phyloP scores from a whole-genome alignment of 139 green algal genomes.

The Chlamydomonas asymmetrica region DNA sequence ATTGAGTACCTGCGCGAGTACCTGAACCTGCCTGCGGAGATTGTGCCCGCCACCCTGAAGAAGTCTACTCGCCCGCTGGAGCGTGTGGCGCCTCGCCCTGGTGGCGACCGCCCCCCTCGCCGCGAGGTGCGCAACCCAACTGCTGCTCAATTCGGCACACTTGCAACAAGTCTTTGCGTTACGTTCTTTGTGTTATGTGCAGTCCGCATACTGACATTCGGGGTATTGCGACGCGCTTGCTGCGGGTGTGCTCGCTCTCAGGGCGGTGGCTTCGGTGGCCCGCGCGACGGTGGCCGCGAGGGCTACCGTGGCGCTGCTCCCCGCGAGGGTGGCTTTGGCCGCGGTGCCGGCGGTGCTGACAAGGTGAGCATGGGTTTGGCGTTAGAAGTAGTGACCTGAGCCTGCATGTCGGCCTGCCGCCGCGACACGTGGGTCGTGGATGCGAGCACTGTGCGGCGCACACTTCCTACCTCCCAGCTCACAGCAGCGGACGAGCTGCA shows the following conservation, averaged over 20 bases:
- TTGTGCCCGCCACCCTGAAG: slow-evolving; percentile 94
- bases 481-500: too few species aligned
- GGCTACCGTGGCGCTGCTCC: slow-evolving; percentile 60
- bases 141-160: too few species aligned
- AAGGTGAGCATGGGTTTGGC: slow-evolving; percentile 36
- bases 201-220: too few species aligned
- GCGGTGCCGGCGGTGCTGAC: slow-evolving; percentile 44
- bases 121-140: slow-evolving; percentile 7
- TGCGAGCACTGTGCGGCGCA: too few species aligned
- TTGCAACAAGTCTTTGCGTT: too few species aligned
- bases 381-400: too few species aligned
- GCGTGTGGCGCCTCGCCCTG: slow-evolving; percentile 25
- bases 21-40: slow-evolving; percentile 95
- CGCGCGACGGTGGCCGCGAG: slow-evolving; percentile 56
- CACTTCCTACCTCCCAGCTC: too few species aligned
- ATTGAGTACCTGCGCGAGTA: slow-evolving; percentile 99
- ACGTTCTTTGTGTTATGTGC: too few species aligned
- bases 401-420: too few species aligned
- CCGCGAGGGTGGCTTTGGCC: slow-evolving; percentile 60
- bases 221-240: too few species aligned
- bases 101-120: slow-evolving; percentile 47
- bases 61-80: slow-evolving; percentile 83
- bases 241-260: too few species aligned
- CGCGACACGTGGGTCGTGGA: too few species aligned
- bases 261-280: slow-evolving; percentile 50